Conservation (phyloP, 495 filamentous ascomycete genomes). For the Geoglossum glabrum region DNA sequence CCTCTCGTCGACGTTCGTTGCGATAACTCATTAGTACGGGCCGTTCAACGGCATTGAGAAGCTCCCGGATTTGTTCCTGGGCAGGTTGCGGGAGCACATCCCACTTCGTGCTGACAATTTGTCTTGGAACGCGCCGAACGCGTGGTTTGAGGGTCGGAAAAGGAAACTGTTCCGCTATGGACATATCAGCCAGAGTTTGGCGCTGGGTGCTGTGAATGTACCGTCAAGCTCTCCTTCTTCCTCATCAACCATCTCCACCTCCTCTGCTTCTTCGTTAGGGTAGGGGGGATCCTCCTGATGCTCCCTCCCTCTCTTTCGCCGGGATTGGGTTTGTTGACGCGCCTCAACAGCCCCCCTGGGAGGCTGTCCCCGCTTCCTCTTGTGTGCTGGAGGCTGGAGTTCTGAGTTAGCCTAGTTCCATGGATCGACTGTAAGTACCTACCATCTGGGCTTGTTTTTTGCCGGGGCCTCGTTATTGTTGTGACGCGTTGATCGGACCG, state of each 20-base stretch:
- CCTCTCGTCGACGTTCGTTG: constrained; percentile 33
- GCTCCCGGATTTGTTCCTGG: constrained; percentile 29
- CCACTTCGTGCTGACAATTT: constrained; percentile 39
- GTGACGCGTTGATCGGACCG: too few species aligned
- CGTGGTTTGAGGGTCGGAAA: constrained; percentile 28
- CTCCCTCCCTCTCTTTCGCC: not conserved
- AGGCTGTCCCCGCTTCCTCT: not conserved
- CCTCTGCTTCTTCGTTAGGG: not conserved
- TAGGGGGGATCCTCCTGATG: not conserved
- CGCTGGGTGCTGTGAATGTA: not conserved
- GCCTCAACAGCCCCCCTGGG: not conserved
- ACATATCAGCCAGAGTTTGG: not conserved
- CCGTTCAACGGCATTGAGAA: constrained; percentile 32
- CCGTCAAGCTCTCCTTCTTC: not conserved
- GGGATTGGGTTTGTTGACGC: not conserved
- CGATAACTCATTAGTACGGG: constrained; percentile 32
- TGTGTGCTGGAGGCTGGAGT: not conserved
- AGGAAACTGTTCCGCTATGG: not conserved
- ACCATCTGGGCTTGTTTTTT: not conserved
- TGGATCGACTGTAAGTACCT: not conserved
- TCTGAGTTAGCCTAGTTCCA: not conserved
- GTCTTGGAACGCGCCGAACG: constrained; percentile 32
- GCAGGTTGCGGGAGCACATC: constrained; percentile 28
- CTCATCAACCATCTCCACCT: not conserved
- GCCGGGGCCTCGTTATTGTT: too few species aligned